Base-by-base conservation (phyloP, 371 early-diverging fungal genomes). In the Parasitella parasitica region DNA sequence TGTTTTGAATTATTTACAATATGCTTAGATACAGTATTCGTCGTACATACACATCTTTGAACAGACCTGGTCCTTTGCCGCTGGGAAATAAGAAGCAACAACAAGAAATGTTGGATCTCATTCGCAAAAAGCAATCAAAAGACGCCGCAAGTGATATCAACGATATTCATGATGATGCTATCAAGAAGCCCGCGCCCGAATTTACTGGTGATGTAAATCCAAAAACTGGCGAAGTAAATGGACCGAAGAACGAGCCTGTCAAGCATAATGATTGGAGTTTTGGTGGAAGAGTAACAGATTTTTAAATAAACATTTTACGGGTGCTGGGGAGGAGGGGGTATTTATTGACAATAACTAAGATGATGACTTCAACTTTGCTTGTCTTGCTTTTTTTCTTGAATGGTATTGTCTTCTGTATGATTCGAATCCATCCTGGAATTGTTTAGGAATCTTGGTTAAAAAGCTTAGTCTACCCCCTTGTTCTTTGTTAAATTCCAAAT, bases 261-360 rank as follows among this genome's bases (percentile, higher is more conserved):
- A 85, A 89, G 36, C 93, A 90, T 62, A 92, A 92, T 24, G 95
- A 95, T 65, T 95, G 95, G 95, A 94, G 94, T 55, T 84, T 90
- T 67, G 91, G 91, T 39, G 92, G 94, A 28, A 72, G 91, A 58
- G 93, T 92, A 4, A 89, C 85, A 41, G 93, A 93, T 62, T 93
- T 93, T 83, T 93, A 76, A 69, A 63, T 27, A 49, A 58, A 48
- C n/a, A n/a, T n/a, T n/a, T n/a, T n/a, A n/a, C n/a, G n/a, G n/a
- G n/a, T n/a, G n/a, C n/a, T n/a, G n/a, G n/a, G n/a, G n/a, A n/a
- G n/a, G n/a, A n/a, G n/a, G 18, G 27, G 32, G 34, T 49, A 49
- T 24, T 35, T 35, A 22, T 22, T 58, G 15, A 49, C 11, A 16
- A 20, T 34, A 7, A 16, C 43, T 37, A 37, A 11, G 26, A n/a